Evolutionary conservation across 1,139 yeast species (phyloP), one percentile per base, ranked within the genome.

Genomic region (Sugiyamaella paludigena): DNA sequence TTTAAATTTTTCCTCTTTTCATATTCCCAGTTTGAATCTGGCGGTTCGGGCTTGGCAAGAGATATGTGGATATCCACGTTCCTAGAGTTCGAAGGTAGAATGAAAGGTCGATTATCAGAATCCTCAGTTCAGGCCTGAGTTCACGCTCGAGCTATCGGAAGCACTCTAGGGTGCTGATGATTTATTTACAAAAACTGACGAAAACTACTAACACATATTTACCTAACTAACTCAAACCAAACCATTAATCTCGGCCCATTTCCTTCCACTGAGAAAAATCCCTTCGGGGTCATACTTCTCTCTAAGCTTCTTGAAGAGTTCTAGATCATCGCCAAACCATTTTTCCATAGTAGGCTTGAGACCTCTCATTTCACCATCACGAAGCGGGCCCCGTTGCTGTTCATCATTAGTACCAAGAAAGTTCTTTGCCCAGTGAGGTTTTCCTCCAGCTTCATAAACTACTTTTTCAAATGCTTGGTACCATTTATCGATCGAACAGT

Each of bases 341-440:
- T 80, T 79, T 48, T 74, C 71, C 73, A 87, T 81, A 54, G 79
- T 79, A 2, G 80, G 76, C 35, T 81, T 79, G 62, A 88, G 81
- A 1, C 96, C 96, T 58, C 83, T 75, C 95, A 88, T 87, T 52
- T 84, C 80, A 55, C 84, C 85, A 64, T 84, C 89, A 69, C 51
- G 69, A 12, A 37, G 32, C 7, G 38, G 70, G 38, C 66, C 61
- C 32, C 44, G 43, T 27, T 42, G 38, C 26, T 34, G 19, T 39
- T 28, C 47, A 7, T 30, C 15, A 13, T 12, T 48, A 30, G 82
- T 70, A 2, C 96, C 96, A 56, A 89, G 76, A 65, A 89, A 92
- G 69, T 91, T 91, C 74, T 92, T 92, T n/a, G 98, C 98, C 98
- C 98, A 92, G 66, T 92, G 98, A 1, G 98, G 98, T 65, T 84